A percentile compares a stretch with the other conserved stretches of the same genome.
phyloP scores from a whole-genome alignment of 192 early-diverging fungal genomes.

The Borealophlyctis nickersoniae region DNA sequence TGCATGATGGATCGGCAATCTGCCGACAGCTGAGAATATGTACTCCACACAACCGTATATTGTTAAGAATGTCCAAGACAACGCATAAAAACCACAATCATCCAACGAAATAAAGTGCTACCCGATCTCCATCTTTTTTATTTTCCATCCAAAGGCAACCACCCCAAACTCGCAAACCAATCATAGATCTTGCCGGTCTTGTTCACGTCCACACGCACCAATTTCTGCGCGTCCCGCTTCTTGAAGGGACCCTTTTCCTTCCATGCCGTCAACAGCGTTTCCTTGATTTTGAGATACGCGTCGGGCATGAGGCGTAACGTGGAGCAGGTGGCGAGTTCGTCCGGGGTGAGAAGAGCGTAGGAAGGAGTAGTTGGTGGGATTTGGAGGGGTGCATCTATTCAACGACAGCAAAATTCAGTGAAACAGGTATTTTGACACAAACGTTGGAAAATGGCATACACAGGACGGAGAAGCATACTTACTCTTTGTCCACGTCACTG shows the following conservation, averaged over 20 bases:
- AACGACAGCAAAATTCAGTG: no score
- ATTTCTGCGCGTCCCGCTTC: slow-evolving; percentile 88
- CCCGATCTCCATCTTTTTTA: no score
- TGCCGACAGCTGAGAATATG: no score
- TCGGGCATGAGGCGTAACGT: slow-evolving; percentile 78
- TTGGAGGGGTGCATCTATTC: slow-evolving; percentile 27
- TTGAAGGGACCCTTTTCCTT: slow-evolving; percentile 61
- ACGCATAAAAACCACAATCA: no score
- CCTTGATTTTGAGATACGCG: slow-evolving; percentile 81
- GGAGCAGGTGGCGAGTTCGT: slow-evolving; percentile 71
- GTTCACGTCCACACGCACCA: slow-evolving; percentile 92
- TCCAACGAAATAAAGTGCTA: no score
- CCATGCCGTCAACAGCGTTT: slow-evolving; percentile 67
- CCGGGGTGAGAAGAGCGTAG: slow-evolving; percentile 54
- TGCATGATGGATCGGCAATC: no score
- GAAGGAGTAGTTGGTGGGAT: slow-evolving; percentile 24
- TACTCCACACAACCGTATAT: no score
- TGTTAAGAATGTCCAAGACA: no score
- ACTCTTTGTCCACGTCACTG: slow-evolving; percentile 50
- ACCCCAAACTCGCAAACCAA: slow-evolving; percentile 81
- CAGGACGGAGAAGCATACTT: not conserved
- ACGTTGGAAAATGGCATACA: not conserved
- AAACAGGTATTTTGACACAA: not conserved
- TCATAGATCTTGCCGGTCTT: slow-evolving; percentile 79
- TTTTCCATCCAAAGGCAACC: slow-evolving; percentile 60